These are phyloP conservation scores for Penicillium verrucosum DNA, from an alignment of 2,329 filamentous ascomycete genomes.

Conservation along the genomic window DNA sequence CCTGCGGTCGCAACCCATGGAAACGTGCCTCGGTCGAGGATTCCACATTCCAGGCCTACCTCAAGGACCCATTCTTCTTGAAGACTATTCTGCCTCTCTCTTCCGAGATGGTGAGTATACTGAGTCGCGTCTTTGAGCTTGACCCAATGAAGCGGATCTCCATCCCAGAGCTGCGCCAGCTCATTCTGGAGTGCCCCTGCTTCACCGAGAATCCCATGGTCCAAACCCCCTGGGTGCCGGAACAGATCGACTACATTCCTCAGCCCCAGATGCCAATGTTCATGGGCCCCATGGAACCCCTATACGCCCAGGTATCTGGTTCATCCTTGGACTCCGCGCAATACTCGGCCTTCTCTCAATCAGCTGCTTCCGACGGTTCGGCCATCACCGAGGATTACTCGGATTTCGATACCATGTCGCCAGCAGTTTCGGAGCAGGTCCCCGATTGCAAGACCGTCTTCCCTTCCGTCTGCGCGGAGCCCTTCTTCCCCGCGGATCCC, in stretches of 20 bases:
- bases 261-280: conserved; percentile 35
- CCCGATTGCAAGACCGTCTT: conserved; percentile 31
- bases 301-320: conserved; percentile 36
- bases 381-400: conserved; percentile 40
- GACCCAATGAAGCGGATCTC: conserved; percentile 80
- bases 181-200: conserved; percentile 71
- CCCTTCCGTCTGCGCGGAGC: conserved; percentile 30
- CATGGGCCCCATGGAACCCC: conserved; percentile 33
- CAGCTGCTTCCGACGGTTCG: conserved; percentile 40
- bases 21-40: conserved; percentile 93
- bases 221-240: conserved; percentile 34
- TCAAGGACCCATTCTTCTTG: conserved; percentile 80
- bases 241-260: conserved; percentile 34
- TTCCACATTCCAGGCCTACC: conserved; percentile 88
- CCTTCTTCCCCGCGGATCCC: conserved; percentile 26
- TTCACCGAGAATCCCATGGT: conserved; percentile 57
- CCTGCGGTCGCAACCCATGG: conserved; percentile 97
- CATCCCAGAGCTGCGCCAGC: conserved; percentile 71
- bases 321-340: conserved; percentile 36
- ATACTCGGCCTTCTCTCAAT: conserved; percentile 39
- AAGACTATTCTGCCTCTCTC: conserved; percentile 90
- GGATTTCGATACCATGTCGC: conserved; percentile 37
- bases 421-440: conserved; percentile 33
- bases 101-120: conserved; percentile 80
- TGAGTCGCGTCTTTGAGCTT: conserved; percentile 82